phyloP scores from a whole-genome alignment of 2,329 filamentous ascomycete species.

The Chalaropsis ovoidea region DNA sequence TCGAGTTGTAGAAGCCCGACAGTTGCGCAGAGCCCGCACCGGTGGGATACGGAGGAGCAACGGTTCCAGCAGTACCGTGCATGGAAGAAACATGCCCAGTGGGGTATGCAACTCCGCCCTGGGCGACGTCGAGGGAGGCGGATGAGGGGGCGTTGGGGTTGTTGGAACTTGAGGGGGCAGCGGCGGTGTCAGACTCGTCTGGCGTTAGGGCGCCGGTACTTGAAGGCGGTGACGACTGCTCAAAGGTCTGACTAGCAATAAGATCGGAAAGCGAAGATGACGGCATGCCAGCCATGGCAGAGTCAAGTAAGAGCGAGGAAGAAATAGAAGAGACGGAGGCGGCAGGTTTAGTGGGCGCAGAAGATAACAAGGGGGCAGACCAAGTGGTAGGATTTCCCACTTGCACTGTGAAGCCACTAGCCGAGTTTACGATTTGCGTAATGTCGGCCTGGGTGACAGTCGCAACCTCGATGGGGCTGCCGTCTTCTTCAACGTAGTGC shows the following conservation, averaged over 20 bases:
- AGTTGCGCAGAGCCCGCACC: not conserved
- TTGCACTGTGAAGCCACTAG: slow-evolving; percentile 34
- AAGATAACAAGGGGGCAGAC: slow-evolving; percentile 15
- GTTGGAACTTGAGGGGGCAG: not conserved
- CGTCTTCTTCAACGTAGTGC: slow-evolving; percentile 42
- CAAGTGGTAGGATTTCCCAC: slow-evolving; percentile 19
- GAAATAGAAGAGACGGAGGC: slow-evolving; percentile 24
- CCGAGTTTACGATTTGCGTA: slow-evolving; percentile 34
- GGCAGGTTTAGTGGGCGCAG: not conserved
- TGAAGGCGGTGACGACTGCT: not conserved
- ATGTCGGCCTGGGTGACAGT: slow-evolving; percentile 36
- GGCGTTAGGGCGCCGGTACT: too few species aligned
- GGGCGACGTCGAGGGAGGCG: not conserved
- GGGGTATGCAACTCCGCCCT: not conserved
- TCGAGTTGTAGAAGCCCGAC: slow-evolving; percentile 14
- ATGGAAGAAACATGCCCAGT: slow-evolving; percentile 1
- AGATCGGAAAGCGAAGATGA: slow-evolving; percentile 19
- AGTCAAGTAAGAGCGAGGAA: slow-evolving; percentile 3
- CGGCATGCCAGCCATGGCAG: not conserved
- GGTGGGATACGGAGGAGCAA: slow-evolving; percentile 19
- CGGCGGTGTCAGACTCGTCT: not conserved
- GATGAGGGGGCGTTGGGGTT: not conserved
- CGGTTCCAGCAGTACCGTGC: slow-evolving; percentile 4
- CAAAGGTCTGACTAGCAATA: slow-evolving; percentile 20
- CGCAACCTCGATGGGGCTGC: slow-evolving; percentile 37